Evolutionary conservation across 1,284 basidiomycete genomes (phyloP).

Genomic region (Tilletia walkeri): DNA sequence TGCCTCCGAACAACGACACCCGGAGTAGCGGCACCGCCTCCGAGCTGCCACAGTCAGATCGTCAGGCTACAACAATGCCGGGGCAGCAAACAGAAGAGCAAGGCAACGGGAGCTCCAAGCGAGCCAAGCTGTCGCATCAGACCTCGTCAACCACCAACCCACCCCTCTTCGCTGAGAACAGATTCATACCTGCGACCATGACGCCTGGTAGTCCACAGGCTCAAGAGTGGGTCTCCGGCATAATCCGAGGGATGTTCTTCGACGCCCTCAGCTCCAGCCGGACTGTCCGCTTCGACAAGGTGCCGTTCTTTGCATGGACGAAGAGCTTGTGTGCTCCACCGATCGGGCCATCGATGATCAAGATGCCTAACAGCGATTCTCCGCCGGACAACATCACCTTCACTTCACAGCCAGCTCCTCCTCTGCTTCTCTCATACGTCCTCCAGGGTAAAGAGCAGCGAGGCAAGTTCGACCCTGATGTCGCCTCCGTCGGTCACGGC

Average conservation of each 20-base stretch:
- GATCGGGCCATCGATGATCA: conserved; percentile 29
- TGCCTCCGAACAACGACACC: background rate
- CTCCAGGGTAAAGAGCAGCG: conserved; percentile 72
- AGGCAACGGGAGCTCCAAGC: background rate
- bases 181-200: conserved; percentile 22
- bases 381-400: background rate
- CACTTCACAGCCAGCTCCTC: conserved; percentile 21
- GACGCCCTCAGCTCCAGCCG: background rate
- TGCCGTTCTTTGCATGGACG: background rate
- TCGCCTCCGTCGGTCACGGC: conserved; percentile 66
- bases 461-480: conserved; percentile 78
- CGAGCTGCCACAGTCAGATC: background rate
- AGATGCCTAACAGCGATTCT: background rate
- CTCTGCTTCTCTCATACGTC: conserved; percentile 63
- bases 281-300: background rate
- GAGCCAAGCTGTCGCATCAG: background rate
- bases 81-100: background rate
- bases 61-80: too few relatives aligned
- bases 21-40: background rate
- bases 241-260: background rate
- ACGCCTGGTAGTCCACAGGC: conserved; percentile 17
- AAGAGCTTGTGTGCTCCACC: conserved; percentile 26
- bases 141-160: background rate
- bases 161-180: conserved; percentile 23
- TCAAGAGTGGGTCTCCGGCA: background rate